Percentiles rank a stretch among this genome's conserved stretches.
Evolutionary conservation across 495 filamentous ascomycete genomes (phyloP).

Genomic region (Aspergillus avenaceus): DNA sequence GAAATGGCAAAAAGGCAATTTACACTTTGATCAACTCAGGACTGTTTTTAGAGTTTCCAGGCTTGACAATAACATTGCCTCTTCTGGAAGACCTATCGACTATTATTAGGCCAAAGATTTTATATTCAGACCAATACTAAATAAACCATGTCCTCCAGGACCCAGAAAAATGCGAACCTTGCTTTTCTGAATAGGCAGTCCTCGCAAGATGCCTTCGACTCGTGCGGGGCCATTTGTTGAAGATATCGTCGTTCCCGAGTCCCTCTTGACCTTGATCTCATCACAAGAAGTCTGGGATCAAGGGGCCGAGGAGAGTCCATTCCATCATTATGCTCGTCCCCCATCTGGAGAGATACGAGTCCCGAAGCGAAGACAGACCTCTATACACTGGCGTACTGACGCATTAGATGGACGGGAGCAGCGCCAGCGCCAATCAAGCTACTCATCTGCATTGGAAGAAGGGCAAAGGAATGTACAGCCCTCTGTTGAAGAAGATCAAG

Average conservation of each 20-base stretch:
- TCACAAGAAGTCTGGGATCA: background rate
- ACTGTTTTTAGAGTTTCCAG: too few relatives aligned
- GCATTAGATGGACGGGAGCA: background rate
- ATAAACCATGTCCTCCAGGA: too few relatives aligned
- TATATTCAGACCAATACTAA: too few relatives aligned
- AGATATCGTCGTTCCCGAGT: background rate
- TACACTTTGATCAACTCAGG: too few relatives aligned
- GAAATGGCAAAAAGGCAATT: too few relatives aligned
- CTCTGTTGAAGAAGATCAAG: background rate
- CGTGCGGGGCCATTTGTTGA: background rate
- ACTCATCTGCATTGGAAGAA: background rate
- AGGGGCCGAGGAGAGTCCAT: background rate
- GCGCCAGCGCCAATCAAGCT: background rate
- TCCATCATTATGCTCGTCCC: background rate
- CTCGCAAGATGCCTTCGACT: background rate
- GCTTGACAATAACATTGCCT: too few relatives aligned
- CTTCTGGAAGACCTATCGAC: too few relatives aligned
- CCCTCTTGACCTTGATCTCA: background rate
- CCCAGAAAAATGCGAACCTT: background rate
- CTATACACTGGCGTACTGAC: background rate
- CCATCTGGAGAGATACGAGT: background rate
- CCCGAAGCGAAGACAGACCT: background rate
- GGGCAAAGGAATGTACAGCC: background rate
- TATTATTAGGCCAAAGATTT: too few relatives aligned
- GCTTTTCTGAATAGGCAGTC: background rate